A percentile compares a stretch with the other conserved stretches of the same genome.
These are phyloP conservation scores for Phaseolus lunatus DNA, from an alignment of 306 rosid species.

Conservation along the genomic window DNA sequence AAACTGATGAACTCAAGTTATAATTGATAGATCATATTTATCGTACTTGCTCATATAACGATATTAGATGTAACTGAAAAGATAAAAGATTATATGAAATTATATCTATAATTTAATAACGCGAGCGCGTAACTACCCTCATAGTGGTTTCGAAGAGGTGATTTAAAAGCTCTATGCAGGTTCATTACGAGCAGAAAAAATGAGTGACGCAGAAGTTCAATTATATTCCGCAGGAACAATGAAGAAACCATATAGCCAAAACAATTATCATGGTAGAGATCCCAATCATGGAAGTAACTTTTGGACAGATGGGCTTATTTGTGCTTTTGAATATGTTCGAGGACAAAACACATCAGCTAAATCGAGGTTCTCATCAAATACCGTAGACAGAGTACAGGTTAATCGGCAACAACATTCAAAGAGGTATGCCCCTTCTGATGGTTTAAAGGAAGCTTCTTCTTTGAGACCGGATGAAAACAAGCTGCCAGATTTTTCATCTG, in stretches of 20 bases:
- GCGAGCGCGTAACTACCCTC: background rate
- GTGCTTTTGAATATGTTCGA: conserved; percentile 80
- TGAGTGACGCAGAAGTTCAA: conserved; percentile 47
- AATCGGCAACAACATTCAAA: conserved; percentile 47
- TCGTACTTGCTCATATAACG: no score
- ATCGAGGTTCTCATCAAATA: conserved; percentile 49
- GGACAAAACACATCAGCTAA: conserved; percentile 53
- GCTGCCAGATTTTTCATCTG: conserved; percentile 41
- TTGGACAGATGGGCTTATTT: conserved; percentile 92
- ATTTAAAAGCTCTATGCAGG: conserved; percentile 20
- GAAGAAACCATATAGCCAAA: conserved; percentile 58
- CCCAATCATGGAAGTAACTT: conserved; percentile 58
- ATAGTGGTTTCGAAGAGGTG: conserved; percentile 18
- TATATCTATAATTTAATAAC: no score
- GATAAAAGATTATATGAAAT: no score
- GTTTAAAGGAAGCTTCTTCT: conserved; percentile 45
- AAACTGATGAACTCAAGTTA: no score
- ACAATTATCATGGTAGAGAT: conserved; percentile 53
- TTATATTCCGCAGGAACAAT: conserved; percentile 38
- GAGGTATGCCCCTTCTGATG: conserved; percentile 48
- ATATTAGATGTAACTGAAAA: no score
- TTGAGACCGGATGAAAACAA: conserved; percentile 43
- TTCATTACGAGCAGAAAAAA: conserved; percentile 45
- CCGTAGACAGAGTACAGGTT: conserved; percentile 45
- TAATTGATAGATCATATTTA: no score